These are phyloP conservation scores for Acacia pycnantha DNA, from an alignment of 331 rosid genomes.

Conservation along the genomic window DNA sequence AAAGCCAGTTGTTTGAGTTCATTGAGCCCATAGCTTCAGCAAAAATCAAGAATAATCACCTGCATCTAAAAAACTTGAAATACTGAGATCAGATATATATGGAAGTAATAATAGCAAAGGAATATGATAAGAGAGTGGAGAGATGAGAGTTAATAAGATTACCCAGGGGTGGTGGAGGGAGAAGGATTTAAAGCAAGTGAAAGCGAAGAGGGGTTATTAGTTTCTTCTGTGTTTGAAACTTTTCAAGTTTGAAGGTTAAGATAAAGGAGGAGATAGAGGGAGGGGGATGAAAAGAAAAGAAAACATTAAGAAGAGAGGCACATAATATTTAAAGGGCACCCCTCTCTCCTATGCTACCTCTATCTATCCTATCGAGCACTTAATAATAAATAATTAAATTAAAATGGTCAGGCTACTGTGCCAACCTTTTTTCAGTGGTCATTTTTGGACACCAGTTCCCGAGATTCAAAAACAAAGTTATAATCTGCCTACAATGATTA, in stretches of 20 bases:
- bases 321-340: constrained; percentile 37
- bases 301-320: constrained; percentile 34
- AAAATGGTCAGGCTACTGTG: constrained; percentile 2
- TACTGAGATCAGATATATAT: neutral
- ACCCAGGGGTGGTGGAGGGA: constrained; percentile 19
- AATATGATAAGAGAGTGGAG: neutral
- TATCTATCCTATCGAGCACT: neutral
- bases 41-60: constrained; percentile 37
- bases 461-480: constrained; percentile 45
- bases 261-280: constrained; percentile 27
- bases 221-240: constrained; percentile 16
- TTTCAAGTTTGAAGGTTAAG: constrained; percentile 13
- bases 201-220: neutral
- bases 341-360: neutral
- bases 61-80: constrained; percentile 29
- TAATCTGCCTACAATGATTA: constrained; percentile 34
- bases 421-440: constrained; percentile 50
- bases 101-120: neutral
- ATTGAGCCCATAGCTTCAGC: constrained; percentile 46
- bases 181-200: constrained; percentile 34
- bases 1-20: constrained; percentile 97
- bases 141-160: constrained; percentile 8
- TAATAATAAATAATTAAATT: neutral
- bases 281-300: constrained; percentile 53
- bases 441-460: constrained; percentile 50